Evolutionary conservation across 2,329 filamentous ascomycete genomes (phyloP), one percentile per base, ranked within the genome.

Genomic region (Eutypella sp.): DNA sequence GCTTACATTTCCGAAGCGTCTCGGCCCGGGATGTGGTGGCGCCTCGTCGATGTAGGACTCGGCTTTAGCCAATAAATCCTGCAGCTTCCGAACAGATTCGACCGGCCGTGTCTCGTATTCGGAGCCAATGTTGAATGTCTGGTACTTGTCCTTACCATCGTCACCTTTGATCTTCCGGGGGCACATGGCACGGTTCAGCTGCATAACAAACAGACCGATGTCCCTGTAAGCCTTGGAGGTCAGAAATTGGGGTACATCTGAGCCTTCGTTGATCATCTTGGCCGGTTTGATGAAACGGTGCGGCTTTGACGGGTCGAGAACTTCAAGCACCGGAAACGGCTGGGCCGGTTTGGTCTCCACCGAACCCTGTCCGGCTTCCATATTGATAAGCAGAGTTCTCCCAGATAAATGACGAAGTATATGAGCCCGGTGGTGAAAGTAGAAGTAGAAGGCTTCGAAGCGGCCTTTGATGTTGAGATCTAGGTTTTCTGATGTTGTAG

Each of bases 1-100:
- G 58, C 87, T 92, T 39, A 88, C 73, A 63, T 99, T 99, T 27
- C 93, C 93, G 63, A 97, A 99, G 51, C 93, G 78, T 44, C 92
- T 77, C 16, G 92, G 91, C 13, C 91, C 91, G 6, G 82, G 81
- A 57, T 95, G 87, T 1, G 92, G 92, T 1, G 91, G 92, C 1
- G 83, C 87, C 59, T 91, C 82, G 15, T 85, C 79, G 42, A 96
- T 80, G 41, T 95, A 76, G 8, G 68, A 68, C 42, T 81, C 78
- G 13, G 95, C 71, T 41, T 73, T 77, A 5, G 73, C 67, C 15
- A 97, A 69, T 29, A 99, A 72, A 9, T 71, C 63, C 63, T 84
- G 82, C 18, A 97, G 70, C 9, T 74, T 75, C 42, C 71, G 70
- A 18, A 96, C 76, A 0, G 83, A 75, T 1, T 76, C 71, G n/a